These are phyloP conservation scores for Penicillium nucicola DNA, from an alignment of 495 filamentous ascomycete species.

Conservation along the genomic window DNA sequence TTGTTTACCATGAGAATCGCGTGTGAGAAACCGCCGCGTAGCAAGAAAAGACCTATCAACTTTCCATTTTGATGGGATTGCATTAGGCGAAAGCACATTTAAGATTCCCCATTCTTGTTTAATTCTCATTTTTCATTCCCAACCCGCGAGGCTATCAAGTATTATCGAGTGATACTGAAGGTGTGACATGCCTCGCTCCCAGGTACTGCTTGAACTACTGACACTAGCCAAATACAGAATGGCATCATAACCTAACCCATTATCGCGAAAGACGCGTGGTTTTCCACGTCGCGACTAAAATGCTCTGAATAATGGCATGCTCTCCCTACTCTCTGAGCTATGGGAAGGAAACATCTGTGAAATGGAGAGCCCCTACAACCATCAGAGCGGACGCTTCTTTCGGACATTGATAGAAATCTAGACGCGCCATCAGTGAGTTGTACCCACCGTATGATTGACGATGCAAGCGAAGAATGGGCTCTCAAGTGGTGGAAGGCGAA, in stretches of 20 bases:
- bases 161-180: not conserved
- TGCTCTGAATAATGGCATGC: constrained; percentile 8
- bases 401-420: too few species aligned
- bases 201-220: constrained; percentile 4
- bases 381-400: too few species aligned
- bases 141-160: not conserved
- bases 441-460: too few species aligned
- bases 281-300: constrained; percentile 11
- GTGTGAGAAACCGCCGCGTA: too few species aligned
- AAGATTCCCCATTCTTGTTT: not conserved
- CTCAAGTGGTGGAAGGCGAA: too few species aligned
- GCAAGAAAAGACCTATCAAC: too few species aligned
- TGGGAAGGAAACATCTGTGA: constrained; percentile 6
- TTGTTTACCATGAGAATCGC: not conserved
- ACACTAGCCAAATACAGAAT: constrained; percentile 3
- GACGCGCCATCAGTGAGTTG: too few species aligned
- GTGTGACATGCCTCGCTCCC: constrained; percentile 1
- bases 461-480: too few species aligned
- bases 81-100: not conserved
- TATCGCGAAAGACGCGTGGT: constrained; percentile 6
- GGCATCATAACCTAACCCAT: constrained; percentile 1
- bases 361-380: constrained; percentile 1
- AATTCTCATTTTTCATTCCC: not conserved
- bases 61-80: constrained; percentile 1
- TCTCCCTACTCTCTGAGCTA: not conserved